Evolutionary conservation across 2,329 filamentous ascomycete genomes (phyloP), one percentile per base, ranked within the genome.

Genomic region (Fusarium beomiforme): DNA sequence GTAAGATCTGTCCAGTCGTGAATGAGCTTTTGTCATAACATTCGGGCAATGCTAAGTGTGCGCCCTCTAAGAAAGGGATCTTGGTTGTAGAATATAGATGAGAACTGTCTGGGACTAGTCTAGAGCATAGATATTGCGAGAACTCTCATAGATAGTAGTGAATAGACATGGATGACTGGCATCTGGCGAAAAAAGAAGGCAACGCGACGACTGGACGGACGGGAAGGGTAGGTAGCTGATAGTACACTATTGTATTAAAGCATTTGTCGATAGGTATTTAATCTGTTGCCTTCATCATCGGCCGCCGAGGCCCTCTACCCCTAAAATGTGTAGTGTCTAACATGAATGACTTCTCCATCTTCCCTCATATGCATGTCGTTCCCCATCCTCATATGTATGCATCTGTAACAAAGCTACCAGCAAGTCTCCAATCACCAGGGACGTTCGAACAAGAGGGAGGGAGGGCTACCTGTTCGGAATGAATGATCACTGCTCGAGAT

Each of bases 191-290:
- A n/a, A 17, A 36, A 9, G 5, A 13, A 10, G 11, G 12, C 6
- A 19, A 26, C 34, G 21, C 3, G 21, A 17, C n/a, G 33, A 26
- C 33, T 13, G n/a, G 10, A 12, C 19, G 23, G 36, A 17, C 33
- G 19, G 29, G 21, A 26, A 36, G 46, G 36, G 8, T 50, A 66
- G 50, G 34, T 33, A 12, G 23, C 24, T 42, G 51, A 57, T 66
- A 49, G 26, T 63, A 72, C 65, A 59, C 69, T 69, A 34, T 70
- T 57, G 59, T 64, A 71, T 70, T 56, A 70, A 58, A 44, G 57
- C 56, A 44, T 61, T 44, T 70, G 56, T 49, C 70, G 55, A 50
- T 59, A 44, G 43, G 19, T 64, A 53, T 59, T 49, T 51, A 57
- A 55, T 39, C 53, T 70, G 39, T 62, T 46, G 41, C 56, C 59